These are phyloP conservation scores for Aspergillus glaucus DNA, from an alignment of 2,329 filamentous ascomycete species.

Conservation along the genomic window DNA sequence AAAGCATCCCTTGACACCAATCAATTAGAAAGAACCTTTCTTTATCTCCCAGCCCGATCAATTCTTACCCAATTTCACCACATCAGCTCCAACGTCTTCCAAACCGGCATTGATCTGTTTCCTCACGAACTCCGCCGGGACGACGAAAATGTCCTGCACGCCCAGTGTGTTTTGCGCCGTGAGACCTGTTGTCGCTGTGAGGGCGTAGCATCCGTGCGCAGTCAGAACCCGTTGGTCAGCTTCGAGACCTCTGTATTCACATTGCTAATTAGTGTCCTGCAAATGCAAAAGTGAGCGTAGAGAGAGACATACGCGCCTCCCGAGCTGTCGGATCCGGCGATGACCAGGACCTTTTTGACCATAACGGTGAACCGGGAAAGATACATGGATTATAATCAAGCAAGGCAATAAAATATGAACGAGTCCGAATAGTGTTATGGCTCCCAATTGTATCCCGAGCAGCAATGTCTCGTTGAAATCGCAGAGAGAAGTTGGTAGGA, in stretches of 20 bases:
- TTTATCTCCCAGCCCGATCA: too few species aligned
- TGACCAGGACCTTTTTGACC: conserved; percentile 60
- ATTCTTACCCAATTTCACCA: conserved; percentile 76
- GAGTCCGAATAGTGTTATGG: neutral
- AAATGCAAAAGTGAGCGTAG: conserved; percentile 4
- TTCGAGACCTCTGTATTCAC: conserved; percentile 68
- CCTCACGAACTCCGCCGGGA: conserved; percentile 70
- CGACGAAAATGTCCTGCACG: conserved; percentile 72
- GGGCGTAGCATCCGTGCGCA: conserved; percentile 87
- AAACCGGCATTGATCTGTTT: conserved; percentile 82
- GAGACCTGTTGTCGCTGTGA: conserved; percentile 89
- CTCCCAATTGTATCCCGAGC: neutral
- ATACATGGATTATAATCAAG: neutral
- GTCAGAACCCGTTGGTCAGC: conserved; percentile 93
- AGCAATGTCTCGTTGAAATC: neutral
- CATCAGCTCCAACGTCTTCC: conserved; percentile 78
- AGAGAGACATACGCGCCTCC: conserved; percentile 67
- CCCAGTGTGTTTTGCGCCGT: conserved; percentile 94
- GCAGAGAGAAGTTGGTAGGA: neutral
- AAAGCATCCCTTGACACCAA: conserved; percentile 64
- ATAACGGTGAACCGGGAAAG: conserved; percentile 22
- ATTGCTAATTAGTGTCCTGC: conserved; percentile 13
- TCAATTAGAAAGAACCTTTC: neutral
- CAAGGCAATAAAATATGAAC: neutral
- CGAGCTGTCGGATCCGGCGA: conserved; percentile 85